Percentiles rank a stretch among this genome's conserved stretches.
These are phyloP conservation scores for Neolentinus lepideus DNA, from an alignment of 1,284 basidiomycete genomes.

Conservation along the genomic window DNA sequence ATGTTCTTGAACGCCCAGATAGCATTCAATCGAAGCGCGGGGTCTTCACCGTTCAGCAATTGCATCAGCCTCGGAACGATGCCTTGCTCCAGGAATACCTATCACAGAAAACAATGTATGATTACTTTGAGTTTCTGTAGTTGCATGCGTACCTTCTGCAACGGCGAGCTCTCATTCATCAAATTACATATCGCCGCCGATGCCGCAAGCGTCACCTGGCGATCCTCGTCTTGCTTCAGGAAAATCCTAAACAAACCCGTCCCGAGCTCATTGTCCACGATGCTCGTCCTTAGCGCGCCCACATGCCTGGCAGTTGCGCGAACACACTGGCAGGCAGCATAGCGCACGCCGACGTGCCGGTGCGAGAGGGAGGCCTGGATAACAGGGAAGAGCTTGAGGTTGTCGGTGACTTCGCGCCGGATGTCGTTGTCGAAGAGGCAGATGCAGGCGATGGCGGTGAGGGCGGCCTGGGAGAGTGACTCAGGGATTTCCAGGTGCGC, in stretches of 20 bases:
- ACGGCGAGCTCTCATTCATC: conserved; percentile 80
- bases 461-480: conserved; percentile 42
- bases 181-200: conserved; percentile 78
- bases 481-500: neutral
- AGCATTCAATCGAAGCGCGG: conserved; percentile 55
- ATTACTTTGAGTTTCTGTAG: neutral
- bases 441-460: conserved; percentile 66
- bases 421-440: conserved; percentile 66
- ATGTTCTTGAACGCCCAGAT: conserved; percentile 83
- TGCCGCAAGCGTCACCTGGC: conserved; percentile 67
- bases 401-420: conserved; percentile 58
- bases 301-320: conserved; percentile 76
- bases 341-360: conserved; percentile 67
- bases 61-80: conserved; percentile 57
- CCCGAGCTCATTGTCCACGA: conserved; percentile 78
- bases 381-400: conserved; percentile 41
- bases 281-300: conserved; percentile 71
- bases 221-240: conserved; percentile 50
- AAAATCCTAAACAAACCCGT: conserved; percentile 61
- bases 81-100: conserved; percentile 59
- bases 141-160: conserved; percentile 48
- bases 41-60: conserved; percentile 45
- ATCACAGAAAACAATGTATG: neutral
- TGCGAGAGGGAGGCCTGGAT: conserved; percentile 52
- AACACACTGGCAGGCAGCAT: conserved; percentile 79